Evolutionary conservation across 2,329 filamentous ascomycete genomes (phyloP).

Genomic region (Ceratocystis alfenasii): DNA sequence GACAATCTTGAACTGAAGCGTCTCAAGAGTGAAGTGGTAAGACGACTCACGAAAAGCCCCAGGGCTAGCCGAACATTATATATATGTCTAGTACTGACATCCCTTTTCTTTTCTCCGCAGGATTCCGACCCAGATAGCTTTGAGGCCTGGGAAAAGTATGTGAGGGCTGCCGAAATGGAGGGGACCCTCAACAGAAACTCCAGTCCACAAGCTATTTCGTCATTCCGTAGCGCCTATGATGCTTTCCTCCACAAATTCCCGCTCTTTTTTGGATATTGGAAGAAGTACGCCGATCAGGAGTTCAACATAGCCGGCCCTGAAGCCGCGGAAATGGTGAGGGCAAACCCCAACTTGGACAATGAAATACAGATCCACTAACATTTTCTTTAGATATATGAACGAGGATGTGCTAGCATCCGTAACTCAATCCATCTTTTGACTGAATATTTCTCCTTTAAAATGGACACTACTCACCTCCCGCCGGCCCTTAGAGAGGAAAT

Average conservation of each 20-base stretch:
- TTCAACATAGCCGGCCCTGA: constrained; percentile 95
- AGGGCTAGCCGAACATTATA: background rate
- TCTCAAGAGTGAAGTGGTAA: constrained; percentile 64
- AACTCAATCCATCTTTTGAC: constrained; percentile 95
- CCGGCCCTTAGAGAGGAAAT: constrained; percentile 99
- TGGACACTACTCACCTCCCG: constrained; percentile 89
- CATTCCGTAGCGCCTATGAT: constrained; percentile 79
- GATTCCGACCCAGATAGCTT: constrained; percentile 75
- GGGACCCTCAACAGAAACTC: constrained; percentile 94
- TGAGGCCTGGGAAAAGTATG: constrained; percentile 86
- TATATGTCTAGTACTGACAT: background rate
- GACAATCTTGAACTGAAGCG: constrained; percentile 73
- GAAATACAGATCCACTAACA: background rate
- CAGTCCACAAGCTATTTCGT: constrained; percentile 80
- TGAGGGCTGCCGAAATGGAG: constrained; percentile 76
- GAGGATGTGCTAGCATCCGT: constrained; percentile 83
- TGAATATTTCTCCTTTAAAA: constrained; percentile 95
- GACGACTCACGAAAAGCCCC: constrained; percentile 28
- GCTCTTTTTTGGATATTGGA: constrained; percentile 96
- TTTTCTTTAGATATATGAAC: constrained; percentile 66
- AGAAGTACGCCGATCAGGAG: constrained; percentile 96
- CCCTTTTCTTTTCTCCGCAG: constrained; percentile 28
- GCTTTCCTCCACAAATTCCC: constrained; percentile 90
- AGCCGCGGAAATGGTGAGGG: constrained; percentile 78
- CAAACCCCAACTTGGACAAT: background rate